Conservation (phyloP, 179 eudicot species). For the Gypsophila paniculata region DNA sequence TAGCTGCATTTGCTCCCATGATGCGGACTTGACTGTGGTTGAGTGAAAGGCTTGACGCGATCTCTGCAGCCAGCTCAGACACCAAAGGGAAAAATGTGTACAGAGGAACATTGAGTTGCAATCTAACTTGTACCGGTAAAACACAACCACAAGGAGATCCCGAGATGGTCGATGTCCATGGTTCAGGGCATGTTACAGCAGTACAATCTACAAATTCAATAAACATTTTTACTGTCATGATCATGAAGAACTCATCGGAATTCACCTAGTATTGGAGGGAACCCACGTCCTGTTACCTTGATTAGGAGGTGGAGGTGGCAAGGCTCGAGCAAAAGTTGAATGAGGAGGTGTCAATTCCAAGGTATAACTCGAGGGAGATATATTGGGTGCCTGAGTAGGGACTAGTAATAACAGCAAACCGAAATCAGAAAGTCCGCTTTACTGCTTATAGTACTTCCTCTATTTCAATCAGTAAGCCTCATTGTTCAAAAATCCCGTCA, state of each 20-base stretch:
- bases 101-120: conserved; percentile 45
- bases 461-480: no score
- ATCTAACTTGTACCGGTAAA: conserved; percentile 72
- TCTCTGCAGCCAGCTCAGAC: conserved; percentile 63
- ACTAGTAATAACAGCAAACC: conserved; percentile 27
- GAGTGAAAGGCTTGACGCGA: conserved; percentile 55
- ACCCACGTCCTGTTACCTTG: conserved; percentile 42
- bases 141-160: conserved; percentile 89
- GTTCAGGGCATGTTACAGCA: conserved; percentile 60
- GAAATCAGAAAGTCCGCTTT: conserved; percentile 9
- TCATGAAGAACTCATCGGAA: not conserved
- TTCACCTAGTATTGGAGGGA: conserved; percentile 4
- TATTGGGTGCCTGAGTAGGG: conserved; percentile 41
- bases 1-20: conserved; percentile 80
- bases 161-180: conserved; percentile 69
- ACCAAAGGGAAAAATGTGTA: conserved; percentile 84
- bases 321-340: conserved; percentile 34
- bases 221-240: conserved; percentile 4
- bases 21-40: conserved; percentile 83
- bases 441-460: not conserved
- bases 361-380: conserved; percentile 43
- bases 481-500: no score
- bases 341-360: conserved; percentile 38
- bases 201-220: conserved; percentile 55
- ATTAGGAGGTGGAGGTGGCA: conserved; percentile 83